Conservation (phyloP, 2,329 filamentous ascomycete genomes). For the Scleromitrula shiraiana region DNA sequence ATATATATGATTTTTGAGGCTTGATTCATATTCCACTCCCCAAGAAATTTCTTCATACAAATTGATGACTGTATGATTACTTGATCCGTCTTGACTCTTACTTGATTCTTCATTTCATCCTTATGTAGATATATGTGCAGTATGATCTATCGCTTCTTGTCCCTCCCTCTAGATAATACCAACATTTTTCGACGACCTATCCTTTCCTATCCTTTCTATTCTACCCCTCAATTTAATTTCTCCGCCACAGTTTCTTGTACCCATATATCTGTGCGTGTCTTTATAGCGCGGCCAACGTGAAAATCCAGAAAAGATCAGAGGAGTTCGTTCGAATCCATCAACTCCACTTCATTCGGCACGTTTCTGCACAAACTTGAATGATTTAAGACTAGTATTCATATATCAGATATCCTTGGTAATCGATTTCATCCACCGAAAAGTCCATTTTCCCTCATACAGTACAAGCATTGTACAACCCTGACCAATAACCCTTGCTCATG, state of each 20-base stretch:
- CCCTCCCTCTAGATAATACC: not conserved
- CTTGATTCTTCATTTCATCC: not conserved
- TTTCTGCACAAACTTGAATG: not conserved
- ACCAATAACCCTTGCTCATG: not conserved
- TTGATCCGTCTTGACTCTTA: not conserved
- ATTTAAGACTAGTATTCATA: not conserved
- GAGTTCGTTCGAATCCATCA: conserved; percentile 1
- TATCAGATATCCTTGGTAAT: not conserved
- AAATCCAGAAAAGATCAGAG: conserved; percentile 1
- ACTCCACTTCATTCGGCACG: not conserved
- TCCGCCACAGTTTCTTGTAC: not conserved
- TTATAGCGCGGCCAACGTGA: conserved; percentile 4
- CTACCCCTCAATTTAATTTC: not conserved
- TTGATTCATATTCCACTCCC: not conserved
- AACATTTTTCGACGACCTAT: not conserved
- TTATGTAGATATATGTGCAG: not conserved
- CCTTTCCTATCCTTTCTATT: not conserved
- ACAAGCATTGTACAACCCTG: not conserved
- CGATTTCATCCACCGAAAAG: not conserved
- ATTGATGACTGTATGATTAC: not conserved
- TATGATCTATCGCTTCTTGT: not conserved
- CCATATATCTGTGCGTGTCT: not conserved
- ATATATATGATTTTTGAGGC: not conserved
- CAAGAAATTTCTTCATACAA: not conserved
- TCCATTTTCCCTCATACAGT: not conserved